phyloP scores from a whole-genome alignment of 441 rosid genomes.

The Erodium trifolium region DNA sequence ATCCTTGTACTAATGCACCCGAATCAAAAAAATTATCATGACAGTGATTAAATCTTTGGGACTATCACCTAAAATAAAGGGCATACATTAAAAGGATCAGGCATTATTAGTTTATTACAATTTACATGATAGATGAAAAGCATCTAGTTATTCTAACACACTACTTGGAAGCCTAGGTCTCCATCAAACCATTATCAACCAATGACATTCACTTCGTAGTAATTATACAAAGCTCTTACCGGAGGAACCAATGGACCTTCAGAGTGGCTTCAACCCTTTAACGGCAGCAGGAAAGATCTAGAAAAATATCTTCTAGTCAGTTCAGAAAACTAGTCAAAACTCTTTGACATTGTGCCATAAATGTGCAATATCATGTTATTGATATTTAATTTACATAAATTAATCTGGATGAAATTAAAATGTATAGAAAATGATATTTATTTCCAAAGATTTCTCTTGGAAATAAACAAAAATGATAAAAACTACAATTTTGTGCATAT shows the following conservation, averaged over 20 bases:
- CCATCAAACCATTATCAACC: not conserved
- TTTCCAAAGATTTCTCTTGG: not conserved
- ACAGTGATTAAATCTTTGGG: not conserved
- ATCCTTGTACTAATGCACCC: no score
- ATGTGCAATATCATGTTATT: no score
- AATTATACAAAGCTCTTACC: not conserved
- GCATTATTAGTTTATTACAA: not conserved
- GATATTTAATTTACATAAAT: not conserved
- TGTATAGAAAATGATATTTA: not conserved
- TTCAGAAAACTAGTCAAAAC: not conserved
- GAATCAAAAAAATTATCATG: no score
- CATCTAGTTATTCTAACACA: no score
- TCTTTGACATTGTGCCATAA: not conserved
- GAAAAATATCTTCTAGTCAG: slow-evolving; percentile 5
- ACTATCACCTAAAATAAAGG: not conserved
- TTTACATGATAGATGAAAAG: no score
- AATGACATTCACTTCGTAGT: not conserved
- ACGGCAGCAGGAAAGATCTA: slow-evolving; percentile 49
- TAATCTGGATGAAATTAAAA: not conserved
- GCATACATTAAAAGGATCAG: not conserved
- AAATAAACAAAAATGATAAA: not conserved
- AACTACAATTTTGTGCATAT: not conserved
- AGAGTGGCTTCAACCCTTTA: slow-evolving; percentile 36
- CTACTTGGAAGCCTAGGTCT: not conserved
- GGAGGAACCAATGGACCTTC: slow-evolving; percentile 12